Evolutionary conservation across 2,329 filamentous ascomycete genomes (phyloP).

Genomic region (Aspergillus uvarum): DNA sequence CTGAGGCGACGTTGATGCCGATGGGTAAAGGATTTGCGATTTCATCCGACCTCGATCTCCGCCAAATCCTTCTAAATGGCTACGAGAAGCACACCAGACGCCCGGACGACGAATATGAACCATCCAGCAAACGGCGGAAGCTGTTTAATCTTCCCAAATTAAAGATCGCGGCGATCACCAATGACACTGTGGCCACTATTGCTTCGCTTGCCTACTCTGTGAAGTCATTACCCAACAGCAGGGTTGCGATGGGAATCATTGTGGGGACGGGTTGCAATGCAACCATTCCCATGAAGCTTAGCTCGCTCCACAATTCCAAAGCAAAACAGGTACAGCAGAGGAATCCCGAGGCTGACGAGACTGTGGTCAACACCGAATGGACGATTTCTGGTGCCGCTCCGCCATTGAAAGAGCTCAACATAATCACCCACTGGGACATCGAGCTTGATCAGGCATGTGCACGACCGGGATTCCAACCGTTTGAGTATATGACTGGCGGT

Average conservation of each 20-base stretch:
- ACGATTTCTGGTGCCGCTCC: conserved; percentile 73
- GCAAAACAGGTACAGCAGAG: conserved; percentile 50
- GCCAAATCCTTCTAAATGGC: conserved; percentile 54
- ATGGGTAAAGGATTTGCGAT: conserved; percentile 62
- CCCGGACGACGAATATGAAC: conserved; percentile 39
- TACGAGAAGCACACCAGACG: conserved; percentile 53
- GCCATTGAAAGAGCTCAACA: conserved; percentile 58
- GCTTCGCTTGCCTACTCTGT: conserved; percentile 74
- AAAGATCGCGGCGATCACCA: conserved; percentile 72
- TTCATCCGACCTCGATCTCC: conserved; percentile 55
- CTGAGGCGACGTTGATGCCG: conserved; percentile 56
- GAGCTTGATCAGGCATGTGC: conserved; percentile 66
- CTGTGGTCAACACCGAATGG: conserved; percentile 82
- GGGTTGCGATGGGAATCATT: conserved; percentile 76
- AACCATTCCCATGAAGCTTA: conserved; percentile 69
- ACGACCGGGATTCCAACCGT: conserved; percentile 72
- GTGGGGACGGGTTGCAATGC: conserved; percentile 81
- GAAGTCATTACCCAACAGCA: conserved; percentile 59
- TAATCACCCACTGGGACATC: conserved; percentile 71
- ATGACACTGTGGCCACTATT: conserved; percentile 77
- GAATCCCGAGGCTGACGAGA: conserved; percentile 57
- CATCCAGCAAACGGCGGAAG: conserved; percentile 47
- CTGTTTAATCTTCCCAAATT: conserved; percentile 61
- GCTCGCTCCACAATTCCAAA: conserved; percentile 64
- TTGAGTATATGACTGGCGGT: conserved; percentile 82